Evolutionary conservation across 805 yeast genomes (phyloP).

Genomic region (Saccharomycopsis selenospora): DNA sequence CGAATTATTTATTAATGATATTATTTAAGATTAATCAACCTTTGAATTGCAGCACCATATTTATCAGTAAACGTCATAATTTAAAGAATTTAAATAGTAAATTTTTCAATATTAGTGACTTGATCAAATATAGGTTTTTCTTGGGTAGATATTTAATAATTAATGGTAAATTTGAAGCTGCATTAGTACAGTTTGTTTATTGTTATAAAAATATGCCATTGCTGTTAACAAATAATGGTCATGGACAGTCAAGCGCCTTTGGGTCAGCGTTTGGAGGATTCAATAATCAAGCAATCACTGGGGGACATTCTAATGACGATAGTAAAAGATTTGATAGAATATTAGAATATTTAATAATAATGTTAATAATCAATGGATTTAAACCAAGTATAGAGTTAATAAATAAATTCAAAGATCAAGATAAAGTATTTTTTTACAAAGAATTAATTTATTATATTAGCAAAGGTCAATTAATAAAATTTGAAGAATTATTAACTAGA

Average conservation of each 20-base stretch:
- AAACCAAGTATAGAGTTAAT: slow-evolving; percentile 9
- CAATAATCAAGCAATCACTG: not conserved
- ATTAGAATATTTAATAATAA: slow-evolving; percentile 8
- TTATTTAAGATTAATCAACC: slow-evolving; percentile 20
- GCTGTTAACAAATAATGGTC: not conserved
- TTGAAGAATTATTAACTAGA: not conserved
- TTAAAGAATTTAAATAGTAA: slow-evolving; percentile 12
- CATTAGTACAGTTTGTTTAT: slow-evolving; percentile 14
- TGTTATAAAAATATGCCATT: slow-evolving; percentile 13
- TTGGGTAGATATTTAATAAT: slow-evolving; percentile 15
- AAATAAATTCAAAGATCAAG: not conserved
- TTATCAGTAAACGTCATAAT: slow-evolving; percentile 14
- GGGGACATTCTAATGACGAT: no score
- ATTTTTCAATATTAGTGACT: slow-evolving; percentile 7
- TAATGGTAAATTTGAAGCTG: slow-evolving; percentile 6
- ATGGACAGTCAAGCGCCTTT: no score
- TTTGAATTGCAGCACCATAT: slow-evolving; percentile 17
- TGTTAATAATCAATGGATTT: slow-evolving; percentile 12
- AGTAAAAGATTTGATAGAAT: slow-evolving; percentile 6
- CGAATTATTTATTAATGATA: slow-evolving; percentile 13
- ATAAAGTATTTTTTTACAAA: not conserved
- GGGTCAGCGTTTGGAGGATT: no score
- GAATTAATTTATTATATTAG: not conserved
- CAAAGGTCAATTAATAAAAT: not conserved
- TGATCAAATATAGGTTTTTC: slow-evolving; percentile 15